Conservation (phyloP, 1,284 basidiomycete species). For the Naganishia liquefaciens region DNA sequence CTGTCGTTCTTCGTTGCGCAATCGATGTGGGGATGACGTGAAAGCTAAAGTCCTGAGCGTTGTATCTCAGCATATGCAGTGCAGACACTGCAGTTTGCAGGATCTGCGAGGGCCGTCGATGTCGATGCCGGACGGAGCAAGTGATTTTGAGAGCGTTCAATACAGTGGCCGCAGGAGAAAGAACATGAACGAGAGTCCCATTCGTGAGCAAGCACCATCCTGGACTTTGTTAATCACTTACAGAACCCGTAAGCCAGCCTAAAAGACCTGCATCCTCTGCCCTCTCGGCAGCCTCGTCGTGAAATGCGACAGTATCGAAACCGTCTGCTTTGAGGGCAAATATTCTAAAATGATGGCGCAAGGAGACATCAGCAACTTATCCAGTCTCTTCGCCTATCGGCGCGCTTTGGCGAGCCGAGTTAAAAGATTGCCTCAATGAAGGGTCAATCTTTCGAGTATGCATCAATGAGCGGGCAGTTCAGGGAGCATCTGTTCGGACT, state of each 20-base stretch:
- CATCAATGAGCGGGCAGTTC: too few species aligned
- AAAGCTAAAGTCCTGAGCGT: constrained; percentile 43
- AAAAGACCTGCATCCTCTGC: constrained; percentile 44
- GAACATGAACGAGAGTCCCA: neutral
- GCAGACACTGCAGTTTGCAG: constrained; percentile 46
- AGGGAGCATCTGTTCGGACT: too few species aligned
- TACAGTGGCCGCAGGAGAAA: neutral
- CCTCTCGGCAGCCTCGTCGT: constrained; percentile 39
- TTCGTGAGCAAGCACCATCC: neutral
- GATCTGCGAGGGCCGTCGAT: constrained; percentile 40
- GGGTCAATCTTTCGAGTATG: too few species aligned
- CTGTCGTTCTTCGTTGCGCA: constrained; percentile 18
- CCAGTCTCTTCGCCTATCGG: too few species aligned
- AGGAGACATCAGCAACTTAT: too few species aligned
- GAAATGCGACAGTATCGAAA: constrained; percentile 47
- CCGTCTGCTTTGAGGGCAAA: constrained; percentile 47
- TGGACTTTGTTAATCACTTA: constrained; percentile 33
- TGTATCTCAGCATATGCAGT: constrained; percentile 48
- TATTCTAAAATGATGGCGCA: constrained; percentile 36
- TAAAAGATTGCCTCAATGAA: too few species aligned
- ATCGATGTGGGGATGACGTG: constrained; percentile 41
- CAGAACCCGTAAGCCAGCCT: constrained; percentile 46
- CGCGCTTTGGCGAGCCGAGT: too few species aligned
- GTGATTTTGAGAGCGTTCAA: neutral
- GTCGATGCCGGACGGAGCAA: neutral